These are phyloP conservation scores for Ustilago shanxiensis DNA, from an alignment of 1,284 basidiomycete genomes.

Conservation along the genomic window DNA sequence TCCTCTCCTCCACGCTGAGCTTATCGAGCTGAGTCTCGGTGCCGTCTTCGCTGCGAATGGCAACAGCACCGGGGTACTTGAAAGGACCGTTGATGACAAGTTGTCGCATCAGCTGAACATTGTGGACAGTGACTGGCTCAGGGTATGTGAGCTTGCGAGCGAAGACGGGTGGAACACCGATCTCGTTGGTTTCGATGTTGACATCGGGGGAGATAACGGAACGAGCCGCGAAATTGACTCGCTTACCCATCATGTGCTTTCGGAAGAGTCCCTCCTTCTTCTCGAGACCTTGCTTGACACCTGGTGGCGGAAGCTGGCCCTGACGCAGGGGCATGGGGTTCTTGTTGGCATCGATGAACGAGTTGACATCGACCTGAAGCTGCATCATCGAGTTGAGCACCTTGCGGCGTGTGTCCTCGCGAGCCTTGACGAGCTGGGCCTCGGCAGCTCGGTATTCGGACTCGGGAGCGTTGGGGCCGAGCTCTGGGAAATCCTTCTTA, in stretches of 20 bases:
- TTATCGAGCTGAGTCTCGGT: conserved; percentile 74
- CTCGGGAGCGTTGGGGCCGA: conserved; percentile 61
- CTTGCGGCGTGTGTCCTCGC: conserved; percentile 75
- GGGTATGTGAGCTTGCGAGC: conserved; percentile 97
- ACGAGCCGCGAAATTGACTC: conserved; percentile 98
- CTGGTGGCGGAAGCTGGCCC: conserved; percentile 91
- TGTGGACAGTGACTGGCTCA: conserved; percentile 93
- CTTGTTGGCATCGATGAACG: conserved; percentile 96
- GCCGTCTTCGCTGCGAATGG: conserved; percentile 94
- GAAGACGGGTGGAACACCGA: conserved; percentile 97
- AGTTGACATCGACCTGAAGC: conserved; percentile 94
- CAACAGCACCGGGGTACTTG: conserved; percentile 90
- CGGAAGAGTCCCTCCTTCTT: conserved; percentile 99
- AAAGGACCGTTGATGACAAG: conserved; percentile 92
- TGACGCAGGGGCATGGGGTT: conserved; percentile 87
- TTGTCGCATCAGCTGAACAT: conserved; percentile 89
- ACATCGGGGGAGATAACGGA: conserved; percentile 99
- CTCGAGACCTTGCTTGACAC: conserved; percentile 96
- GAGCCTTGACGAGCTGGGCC: conserved; percentile 70
- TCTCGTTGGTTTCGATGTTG: conserved; percentile 99
- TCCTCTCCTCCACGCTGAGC: conserved; percentile 85
- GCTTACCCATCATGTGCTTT: conserved; percentile 99
- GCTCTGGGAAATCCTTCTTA: conserved; percentile 73
- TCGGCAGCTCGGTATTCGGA: conserved; percentile 72
- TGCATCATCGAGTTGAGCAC: conserved; percentile 87